Percentiles rank a stretch among this genome's conserved stretches.
phyloP scores from a whole-genome alignment of 2,329 filamentous ascomycete genomes.

The Scorias spongiosa region DNA sequence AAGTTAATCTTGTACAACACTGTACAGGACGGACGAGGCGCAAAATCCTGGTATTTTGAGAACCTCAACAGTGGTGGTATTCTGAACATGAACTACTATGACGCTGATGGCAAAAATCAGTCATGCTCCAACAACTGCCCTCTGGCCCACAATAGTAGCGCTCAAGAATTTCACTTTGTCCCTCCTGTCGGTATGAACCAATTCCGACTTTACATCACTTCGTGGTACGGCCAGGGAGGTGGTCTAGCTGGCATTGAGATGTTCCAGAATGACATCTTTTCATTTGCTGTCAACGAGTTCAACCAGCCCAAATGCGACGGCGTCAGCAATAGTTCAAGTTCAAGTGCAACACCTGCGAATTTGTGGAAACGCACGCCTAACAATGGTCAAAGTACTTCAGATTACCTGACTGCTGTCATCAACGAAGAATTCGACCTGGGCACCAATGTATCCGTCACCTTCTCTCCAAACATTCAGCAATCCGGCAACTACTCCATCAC shows the following conservation, averaged over 20 bases:
- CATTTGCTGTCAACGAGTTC: conserved; percentile 73
- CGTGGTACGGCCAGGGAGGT: conserved; percentile 73
- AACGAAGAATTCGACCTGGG: conserved; percentile 28
- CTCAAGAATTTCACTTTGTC: conserved; percentile 85
- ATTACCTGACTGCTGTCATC: conserved; percentile 61
- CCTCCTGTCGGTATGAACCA: conserved; percentile 75
- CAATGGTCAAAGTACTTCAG: conserved; percentile 52
- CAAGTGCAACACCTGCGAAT: conserved; percentile 48
- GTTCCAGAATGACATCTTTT: conserved; percentile 52
- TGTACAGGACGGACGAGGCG: conserved; percentile 62
- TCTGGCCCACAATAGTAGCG: conserved; percentile 54
- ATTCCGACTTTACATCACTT: conserved; percentile 73
- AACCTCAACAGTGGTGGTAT: conserved; percentile 79
- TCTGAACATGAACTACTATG: conserved; percentile 86
- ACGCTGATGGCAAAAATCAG: conserved; percentile 50
- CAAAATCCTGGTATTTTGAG: conserved; percentile 74
- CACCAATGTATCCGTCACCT: conserved; percentile 53
- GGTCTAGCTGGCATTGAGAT: conserved; percentile 77
- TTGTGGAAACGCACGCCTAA: conserved; percentile 53
- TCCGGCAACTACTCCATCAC: conserved; percentile 85
- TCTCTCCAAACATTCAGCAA: conserved; percentile 70
- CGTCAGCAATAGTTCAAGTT: conserved; percentile 46
- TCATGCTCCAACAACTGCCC: conserved; percentile 74
- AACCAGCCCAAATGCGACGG: conserved; percentile 74
- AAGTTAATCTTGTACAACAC: conserved; percentile 84